Percentiles rank a stretch among this genome's conserved stretches.
Conservation (phyloP, 1,284 basidiomycete species). For the Malassezia dermatis region DNA sequence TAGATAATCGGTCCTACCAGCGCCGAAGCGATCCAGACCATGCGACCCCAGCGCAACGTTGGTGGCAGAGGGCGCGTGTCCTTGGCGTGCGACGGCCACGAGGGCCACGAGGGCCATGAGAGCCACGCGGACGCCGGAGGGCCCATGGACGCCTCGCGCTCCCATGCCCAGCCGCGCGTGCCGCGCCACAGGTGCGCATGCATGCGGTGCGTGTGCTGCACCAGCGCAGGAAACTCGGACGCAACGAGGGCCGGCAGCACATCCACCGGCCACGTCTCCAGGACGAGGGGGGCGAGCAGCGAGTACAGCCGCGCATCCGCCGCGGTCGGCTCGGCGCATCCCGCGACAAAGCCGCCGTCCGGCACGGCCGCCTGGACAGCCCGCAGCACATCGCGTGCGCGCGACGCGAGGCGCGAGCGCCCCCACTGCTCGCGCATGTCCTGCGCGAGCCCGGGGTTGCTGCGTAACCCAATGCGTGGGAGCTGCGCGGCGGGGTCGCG, state of each 20-base stretch:
- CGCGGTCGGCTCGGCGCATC: slow-evolving; percentile 7
- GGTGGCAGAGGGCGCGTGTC: slow-evolving; percentile 1
- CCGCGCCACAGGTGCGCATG: slow-evolving; percentile 17
- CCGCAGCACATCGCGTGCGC: slow-evolving; percentile 18
- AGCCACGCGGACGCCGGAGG: not conserved
- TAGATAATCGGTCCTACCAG: slow-evolving; percentile 30
- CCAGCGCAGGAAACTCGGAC: slow-evolving; percentile 18
- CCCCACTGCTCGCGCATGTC: slow-evolving; percentile 15
- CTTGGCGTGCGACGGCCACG: not conserved
- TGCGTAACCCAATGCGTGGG: not conserved
- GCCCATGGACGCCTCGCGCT: slow-evolving; percentile 1
- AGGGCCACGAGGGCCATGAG: slow-evolving; percentile 2
- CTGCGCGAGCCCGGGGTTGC: not conserved
- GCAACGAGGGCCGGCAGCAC: slow-evolving; percentile 18
- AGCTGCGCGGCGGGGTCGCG: slow-evolving; percentile 16
- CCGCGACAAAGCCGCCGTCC: not conserved
- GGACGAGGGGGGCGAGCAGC: slow-evolving; percentile 26
- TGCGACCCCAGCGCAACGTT: slow-evolving; percentile 23
- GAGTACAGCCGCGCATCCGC: slow-evolving; percentile 26
- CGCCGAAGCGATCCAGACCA: slow-evolving; percentile 27
- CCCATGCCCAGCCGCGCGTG: slow-evolving; percentile 8
- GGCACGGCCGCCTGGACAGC: slow-evolving; percentile 16
- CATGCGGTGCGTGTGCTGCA: slow-evolving; percentile 12
- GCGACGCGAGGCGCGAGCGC: slow-evolving; percentile 14
- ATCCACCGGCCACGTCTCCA: slow-evolving; percentile 16